phyloP scores from a whole-genome alignment of 345 rosid genomes.

The Murraya koenigii region DNA sequence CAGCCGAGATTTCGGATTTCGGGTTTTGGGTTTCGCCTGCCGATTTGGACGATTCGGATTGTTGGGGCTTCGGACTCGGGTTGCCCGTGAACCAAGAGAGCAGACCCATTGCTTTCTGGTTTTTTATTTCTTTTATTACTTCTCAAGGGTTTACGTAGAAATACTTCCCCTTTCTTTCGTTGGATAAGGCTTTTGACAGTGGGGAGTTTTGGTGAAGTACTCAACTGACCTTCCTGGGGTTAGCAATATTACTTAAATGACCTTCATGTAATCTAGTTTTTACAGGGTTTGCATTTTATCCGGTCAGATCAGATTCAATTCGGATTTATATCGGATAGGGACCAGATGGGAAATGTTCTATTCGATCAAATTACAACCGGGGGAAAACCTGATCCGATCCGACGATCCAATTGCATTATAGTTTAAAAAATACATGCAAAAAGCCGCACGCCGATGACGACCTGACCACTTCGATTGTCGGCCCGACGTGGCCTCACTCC shows the following conservation, averaged over 20 bases:
- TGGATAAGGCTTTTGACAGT: background rate
- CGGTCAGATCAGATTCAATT: too few species aligned
- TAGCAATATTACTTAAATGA: background rate
- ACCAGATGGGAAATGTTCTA: too few species aligned
- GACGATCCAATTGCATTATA: too few species aligned
- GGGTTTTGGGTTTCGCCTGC: slow-evolving; percentile 6
- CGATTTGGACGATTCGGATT: slow-evolving; percentile 24
- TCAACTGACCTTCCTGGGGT: background rate
- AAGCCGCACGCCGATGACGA: too few species aligned
- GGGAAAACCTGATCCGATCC: too few species aligned
- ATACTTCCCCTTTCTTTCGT: background rate
- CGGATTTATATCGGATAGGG: too few species aligned
- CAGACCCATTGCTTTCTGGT: slow-evolving; percentile 53
- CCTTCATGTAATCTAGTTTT: background rate
- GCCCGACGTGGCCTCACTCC: too few species aligned
- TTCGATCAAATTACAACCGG: too few species aligned
- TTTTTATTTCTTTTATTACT: background rate
- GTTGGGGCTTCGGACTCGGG: slow-evolving; percentile 40
- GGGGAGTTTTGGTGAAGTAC: background rate
- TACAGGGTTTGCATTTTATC: too few species aligned
- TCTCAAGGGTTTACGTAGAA: background rate
- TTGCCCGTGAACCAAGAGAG: slow-evolving; percentile 78
- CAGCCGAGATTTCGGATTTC: slow-evolving; percentile 23
- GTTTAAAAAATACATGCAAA: too few species aligned
- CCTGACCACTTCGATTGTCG: too few species aligned